Evolutionary conservation across 768 basidiomycete species (phyloP).

Genomic region (Megacollybia marginata): DNA sequence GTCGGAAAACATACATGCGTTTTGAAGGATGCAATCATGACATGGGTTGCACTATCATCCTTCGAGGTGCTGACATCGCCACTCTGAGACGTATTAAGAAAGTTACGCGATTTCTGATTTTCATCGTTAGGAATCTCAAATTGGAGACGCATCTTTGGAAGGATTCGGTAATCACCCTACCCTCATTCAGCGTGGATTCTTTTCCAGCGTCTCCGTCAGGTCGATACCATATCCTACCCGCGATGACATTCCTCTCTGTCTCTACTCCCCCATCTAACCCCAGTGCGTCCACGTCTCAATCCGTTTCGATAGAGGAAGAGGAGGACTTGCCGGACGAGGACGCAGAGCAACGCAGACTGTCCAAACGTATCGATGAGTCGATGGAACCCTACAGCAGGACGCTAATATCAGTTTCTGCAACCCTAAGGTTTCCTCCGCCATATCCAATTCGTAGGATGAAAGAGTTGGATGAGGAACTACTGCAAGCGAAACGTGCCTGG

Average conservation of each 20-base stretch:
- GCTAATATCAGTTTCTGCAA: conserved; percentile 91
- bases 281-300: conserved; percentile 19
- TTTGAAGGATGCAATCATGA: conserved; percentile 94
- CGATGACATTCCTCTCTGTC: conserved; percentile 15
- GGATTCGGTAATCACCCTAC: conserved; percentile 74
- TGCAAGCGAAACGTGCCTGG: conserved; percentile 64
- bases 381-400: conserved; percentile 80
- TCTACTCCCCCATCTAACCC: conserved; percentile 21
- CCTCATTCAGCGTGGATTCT: conserved; percentile 58
- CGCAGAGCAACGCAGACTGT: conserved; percentile 59
- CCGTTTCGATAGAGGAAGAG: conserved; percentile 10
- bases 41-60: conserved; percentile 89
- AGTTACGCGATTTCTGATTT: conserved; percentile 85
- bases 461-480: conserved; percentile 75
- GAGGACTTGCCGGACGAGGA: conserved; percentile 63
- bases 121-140: conserved; percentile 90
- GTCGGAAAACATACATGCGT: conserved; percentile 93
- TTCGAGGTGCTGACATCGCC: conserved; percentile 81
- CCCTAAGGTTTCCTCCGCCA: conserved; percentile 87
- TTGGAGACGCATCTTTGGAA: conserved; percentile 94
- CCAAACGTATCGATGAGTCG: conserved; percentile 71
- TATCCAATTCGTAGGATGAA: conserved; percentile 85
- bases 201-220: conserved; percentile 37
- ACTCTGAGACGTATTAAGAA: conserved; percentile 83
- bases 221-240: conserved; percentile 10